A percentile compares a stretch with the other conserved stretches of the same genome.
Conservation (phyloP, 2,329 filamentous ascomycete species). For the Aspergillus fischeri region DNA sequence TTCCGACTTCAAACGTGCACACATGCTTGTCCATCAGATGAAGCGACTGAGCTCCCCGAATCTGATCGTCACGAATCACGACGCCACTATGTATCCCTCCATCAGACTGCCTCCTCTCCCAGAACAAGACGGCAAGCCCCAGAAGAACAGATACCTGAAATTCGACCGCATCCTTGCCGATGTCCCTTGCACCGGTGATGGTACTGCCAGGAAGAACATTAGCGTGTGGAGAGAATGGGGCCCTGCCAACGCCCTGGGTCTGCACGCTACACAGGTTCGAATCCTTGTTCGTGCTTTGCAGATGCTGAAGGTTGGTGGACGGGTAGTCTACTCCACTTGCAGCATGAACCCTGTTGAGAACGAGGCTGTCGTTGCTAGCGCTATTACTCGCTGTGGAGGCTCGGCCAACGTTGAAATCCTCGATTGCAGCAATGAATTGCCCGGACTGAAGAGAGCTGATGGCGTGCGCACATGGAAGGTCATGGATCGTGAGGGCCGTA, state of each 20-base stretch:
- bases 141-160: slow-evolving; percentile 72
- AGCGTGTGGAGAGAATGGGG: slow-evolving; percentile 95
- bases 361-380: slow-evolving; percentile 82
- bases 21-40: slow-evolving; percentile 96
- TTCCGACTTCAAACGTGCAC: slow-evolving; percentile 90
- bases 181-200: slow-evolving; percentile 94
- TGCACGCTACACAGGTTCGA: slow-evolving; percentile 80
- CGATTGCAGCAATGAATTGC: slow-evolving; percentile 74
- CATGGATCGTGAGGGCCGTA: slow-evolving; percentile 76
- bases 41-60: slow-evolving; percentile 97
- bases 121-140: slow-evolving; percentile 49
- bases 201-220: slow-evolving; percentile 87
- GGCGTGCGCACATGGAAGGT: slow-evolving; percentile 83
- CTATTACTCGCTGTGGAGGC: slow-evolving; percentile 87
- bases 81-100: slow-evolving; percentile 91
- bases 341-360: slow-evolving; percentile 99
- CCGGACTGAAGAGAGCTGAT: slow-evolving; percentile 68
- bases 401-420: slow-evolving; percentile 74
- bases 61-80: slow-evolving; percentile 94
- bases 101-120: slow-evolving; percentile 70
- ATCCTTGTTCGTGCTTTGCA: slow-evolving; percentile 90
- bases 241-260: slow-evolving; percentile 77
- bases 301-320: slow-evolving; percentile 90
- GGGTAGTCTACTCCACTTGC: slow-evolving; percentile 96
- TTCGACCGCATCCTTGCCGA: slow-evolving; percentile 96